Conservation (phyloP, 768 basidiomycete species). For the Crucibulum laeve region DNA sequence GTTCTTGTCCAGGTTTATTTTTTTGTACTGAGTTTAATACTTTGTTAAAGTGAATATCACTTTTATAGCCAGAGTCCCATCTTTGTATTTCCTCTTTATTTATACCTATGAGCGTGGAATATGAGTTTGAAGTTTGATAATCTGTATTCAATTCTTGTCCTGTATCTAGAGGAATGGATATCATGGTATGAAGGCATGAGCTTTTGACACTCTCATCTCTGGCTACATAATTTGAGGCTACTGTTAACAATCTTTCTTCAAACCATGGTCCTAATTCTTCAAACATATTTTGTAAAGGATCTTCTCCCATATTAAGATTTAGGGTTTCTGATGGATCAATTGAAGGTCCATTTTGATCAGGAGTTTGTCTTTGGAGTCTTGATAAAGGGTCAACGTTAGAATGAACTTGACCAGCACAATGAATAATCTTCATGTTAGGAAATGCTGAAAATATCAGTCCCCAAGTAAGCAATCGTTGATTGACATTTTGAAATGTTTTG, state of each 20-base stretch:
- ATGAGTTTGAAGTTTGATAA: background rate
- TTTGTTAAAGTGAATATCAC: background rate
- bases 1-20: background rate
- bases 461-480: slow-evolving; percentile 29
- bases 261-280: slow-evolving; percentile 18
- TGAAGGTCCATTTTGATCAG: slow-evolving; percentile 12
- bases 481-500: slow-evolving; percentile 31
- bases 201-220: background rate
- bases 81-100: background rate
- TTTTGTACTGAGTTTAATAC: slow-evolving; percentile 4
- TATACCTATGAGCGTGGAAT: background rate
- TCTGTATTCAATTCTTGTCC: background rate
- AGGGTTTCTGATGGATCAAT: slow-evolving; percentile 1
- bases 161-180: background rate
- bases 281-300: slow-evolving; percentile 19
- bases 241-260: slow-evolving; percentile 16
- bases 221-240: slow-evolving; percentile 8
- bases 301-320: slow-evolving; percentile 4
- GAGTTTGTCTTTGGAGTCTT: slow-evolving; percentile 17
- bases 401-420: slow-evolving; percentile 31
- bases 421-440: slow-evolving; percentile 28
- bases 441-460: slow-evolving; percentile 30
- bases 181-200: background rate
- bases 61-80: background rate
- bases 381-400: slow-evolving; percentile 37